Conservation (phyloP, 371 early-diverging fungal species). For the Apophysomyces sp. region DNA sequence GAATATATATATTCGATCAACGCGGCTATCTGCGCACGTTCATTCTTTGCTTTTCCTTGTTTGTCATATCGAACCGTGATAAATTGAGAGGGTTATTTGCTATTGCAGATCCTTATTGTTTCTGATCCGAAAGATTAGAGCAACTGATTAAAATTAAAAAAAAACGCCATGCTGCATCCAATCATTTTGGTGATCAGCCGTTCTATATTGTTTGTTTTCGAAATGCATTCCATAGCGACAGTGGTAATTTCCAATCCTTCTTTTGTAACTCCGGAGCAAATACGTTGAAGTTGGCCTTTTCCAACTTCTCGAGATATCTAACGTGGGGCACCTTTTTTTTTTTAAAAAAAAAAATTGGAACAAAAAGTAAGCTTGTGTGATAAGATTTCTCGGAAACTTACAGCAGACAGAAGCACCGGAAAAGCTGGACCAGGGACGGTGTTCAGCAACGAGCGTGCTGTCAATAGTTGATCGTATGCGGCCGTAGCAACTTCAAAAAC, state of each 20-base stretch:
- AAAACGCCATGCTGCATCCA: background rate
- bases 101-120: background rate
- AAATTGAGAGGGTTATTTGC: background rate
- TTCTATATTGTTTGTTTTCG: slow-evolving; percentile 21
- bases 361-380: no score
- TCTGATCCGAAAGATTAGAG: background rate
- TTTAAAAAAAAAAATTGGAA: background rate
- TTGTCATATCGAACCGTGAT: background rate
- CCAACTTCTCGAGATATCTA: slow-evolving; percentile 62
- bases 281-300: slow-evolving; percentile 71
- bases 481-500: slow-evolving; percentile 80
- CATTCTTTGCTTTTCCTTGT: background rate
- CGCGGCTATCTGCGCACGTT: background rate
- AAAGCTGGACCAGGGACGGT: slow-evolving; percentile 53
- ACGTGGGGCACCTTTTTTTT: slow-evolving; percentile 52
- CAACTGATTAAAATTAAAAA: background rate
- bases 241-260: slow-evolving; percentile 72
- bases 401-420: slow-evolving; percentile 68
- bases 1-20: background rate
- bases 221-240: slow-evolving; percentile 53
- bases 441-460: slow-evolving; percentile 66
- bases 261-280: slow-evolving; percentile 61
- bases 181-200: background rate
- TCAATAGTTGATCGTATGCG: slow-evolving; percentile 78
- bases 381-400: slow-evolving; percentile 23